Conservation (phyloP, 768 basidiomycete species). For the Kwoniella dendrophila region DNA sequence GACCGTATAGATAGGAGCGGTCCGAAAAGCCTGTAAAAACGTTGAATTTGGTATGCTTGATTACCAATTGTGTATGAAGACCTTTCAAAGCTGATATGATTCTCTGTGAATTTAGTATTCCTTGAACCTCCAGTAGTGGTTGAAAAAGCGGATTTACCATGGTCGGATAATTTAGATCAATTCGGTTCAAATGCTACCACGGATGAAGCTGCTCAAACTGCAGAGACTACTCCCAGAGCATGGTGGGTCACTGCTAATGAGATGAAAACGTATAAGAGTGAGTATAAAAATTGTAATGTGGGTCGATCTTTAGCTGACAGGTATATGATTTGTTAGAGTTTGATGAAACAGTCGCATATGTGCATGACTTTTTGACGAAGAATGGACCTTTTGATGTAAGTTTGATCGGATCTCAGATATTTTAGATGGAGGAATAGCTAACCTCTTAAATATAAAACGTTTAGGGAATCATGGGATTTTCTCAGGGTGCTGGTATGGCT, state of each 20-base stretch:
- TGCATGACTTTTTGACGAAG: slow-evolving; percentile 47
- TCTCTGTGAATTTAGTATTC: slow-evolving; percentile 37
- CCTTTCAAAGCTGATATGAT: neutral
- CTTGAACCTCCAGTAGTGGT: slow-evolving; percentile 54
- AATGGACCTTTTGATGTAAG: slow-evolving; percentile 52
- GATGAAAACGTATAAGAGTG: slow-evolving; percentile 42
- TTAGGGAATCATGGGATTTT: slow-evolving; percentile 54
- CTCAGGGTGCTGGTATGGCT: slow-evolving; percentile 55
- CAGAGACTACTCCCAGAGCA: slow-evolving; percentile 54
- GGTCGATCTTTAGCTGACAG: neutral
- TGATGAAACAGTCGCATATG: slow-evolving; percentile 48
- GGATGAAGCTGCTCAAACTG: slow-evolving; percentile 45
- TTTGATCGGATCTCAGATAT: neutral
- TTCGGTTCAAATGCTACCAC: slow-evolving; percentile 49
- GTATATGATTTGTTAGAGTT: slow-evolving; percentile 28
- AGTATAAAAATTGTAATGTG: neutral
- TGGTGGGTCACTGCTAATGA: slow-evolving; percentile 51
- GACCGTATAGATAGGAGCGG: slow-evolving; percentile 42
- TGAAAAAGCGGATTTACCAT: slow-evolving; percentile 52
- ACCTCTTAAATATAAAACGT: neutral
- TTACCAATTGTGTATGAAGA: neutral
- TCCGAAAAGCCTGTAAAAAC: slow-evolving; percentile 53
- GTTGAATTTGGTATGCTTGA: slow-evolving; percentile 46
- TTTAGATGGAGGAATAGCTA: neutral
- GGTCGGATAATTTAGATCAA: slow-evolving; percentile 41